Evolutionary conservation across 2,329 filamentous ascomycete genomes (phyloP).

Genomic region (Gremmenia infestans): DNA sequence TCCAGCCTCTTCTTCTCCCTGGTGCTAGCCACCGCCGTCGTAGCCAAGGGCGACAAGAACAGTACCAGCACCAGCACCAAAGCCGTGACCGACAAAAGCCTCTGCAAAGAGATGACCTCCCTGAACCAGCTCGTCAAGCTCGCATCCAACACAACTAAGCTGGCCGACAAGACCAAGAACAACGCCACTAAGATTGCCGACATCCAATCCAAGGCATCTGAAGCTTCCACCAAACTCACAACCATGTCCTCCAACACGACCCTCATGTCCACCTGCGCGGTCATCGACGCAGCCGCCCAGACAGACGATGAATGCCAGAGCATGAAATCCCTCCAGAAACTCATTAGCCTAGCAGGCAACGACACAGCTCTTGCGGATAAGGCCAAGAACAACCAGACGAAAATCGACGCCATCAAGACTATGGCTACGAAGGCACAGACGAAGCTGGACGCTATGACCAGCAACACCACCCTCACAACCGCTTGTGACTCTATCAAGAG

Average conservation of each 20-base stretch:
- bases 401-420: conserved; percentile 32
- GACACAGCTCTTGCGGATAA: conserved; percentile 29
- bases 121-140: conserved; percentile 30
- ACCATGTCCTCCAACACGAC: conserved; percentile 34
- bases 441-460: conserved; percentile 30
- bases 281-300: conserved; percentile 30
- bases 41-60: conserved; percentile 29
- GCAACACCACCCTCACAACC: conserved; percentile 33
- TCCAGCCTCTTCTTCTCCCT: conserved; percentile 21
- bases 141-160: conserved; percentile 34
- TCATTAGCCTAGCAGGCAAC: conserved; percentile 30
- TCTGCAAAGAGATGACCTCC: conserved; percentile 32
- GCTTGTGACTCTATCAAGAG: conserved; percentile 6
- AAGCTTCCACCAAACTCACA: conserved; percentile 28
- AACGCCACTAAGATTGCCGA: conserved; percentile 34
- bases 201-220: conserved; percentile 35
- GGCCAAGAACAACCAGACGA: conserved; percentile 34
- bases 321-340: conserved; percentile 25
- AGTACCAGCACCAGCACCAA: conserved; percentile 19
- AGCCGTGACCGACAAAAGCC: conserved; percentile 26
- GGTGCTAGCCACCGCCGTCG: conserved; percentile 19
- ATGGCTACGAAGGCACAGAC: conserved; percentile 26
- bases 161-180: conserved; percentile 31
- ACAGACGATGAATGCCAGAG: conserved; percentile 27
- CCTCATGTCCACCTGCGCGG: conserved; percentile 32